These are phyloP conservation scores for Annona squamosa DNA, from an alignment of 164 flowering plant genomes.

Conservation along the genomic window DNA sequence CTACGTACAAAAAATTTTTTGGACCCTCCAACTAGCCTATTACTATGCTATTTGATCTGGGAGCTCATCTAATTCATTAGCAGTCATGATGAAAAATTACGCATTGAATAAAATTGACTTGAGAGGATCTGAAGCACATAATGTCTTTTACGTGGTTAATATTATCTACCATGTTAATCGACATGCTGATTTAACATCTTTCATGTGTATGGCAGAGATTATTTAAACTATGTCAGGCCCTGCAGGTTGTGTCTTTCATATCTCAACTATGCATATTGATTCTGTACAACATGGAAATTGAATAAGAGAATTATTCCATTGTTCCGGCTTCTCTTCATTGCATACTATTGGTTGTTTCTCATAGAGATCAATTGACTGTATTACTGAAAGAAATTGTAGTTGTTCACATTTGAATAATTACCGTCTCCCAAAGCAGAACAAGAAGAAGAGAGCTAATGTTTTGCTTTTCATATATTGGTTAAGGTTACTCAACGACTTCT, in stretches of 20 bases:
- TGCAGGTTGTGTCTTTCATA: background rate
- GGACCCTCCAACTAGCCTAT: no score
- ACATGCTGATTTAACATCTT: background rate
- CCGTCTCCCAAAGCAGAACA: background rate
- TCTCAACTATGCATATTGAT: background rate
- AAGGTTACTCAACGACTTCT: conserved; percentile 60
- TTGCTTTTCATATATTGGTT: background rate
- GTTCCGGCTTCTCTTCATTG: no score
- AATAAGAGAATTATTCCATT: no score
- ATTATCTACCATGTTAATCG: background rate
- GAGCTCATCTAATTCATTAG: no score
- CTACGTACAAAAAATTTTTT: no score
- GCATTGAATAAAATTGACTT: no score
- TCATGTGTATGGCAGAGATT: background rate
- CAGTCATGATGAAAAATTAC: no score
- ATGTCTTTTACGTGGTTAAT: no score
- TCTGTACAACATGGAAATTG: no score
- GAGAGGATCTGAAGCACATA: no score
- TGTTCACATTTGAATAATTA: background rate
- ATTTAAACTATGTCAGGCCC: background rate
- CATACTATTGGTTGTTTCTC: background rate
- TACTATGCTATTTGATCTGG: no score
- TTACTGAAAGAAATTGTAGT: background rate
- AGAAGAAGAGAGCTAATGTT: no score
- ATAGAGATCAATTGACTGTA: background rate